These are phyloP conservation scores for Aspergillus amoenus DNA, from an alignment of 2,329 filamentous ascomycete species.

Conservation along the genomic window DNA sequence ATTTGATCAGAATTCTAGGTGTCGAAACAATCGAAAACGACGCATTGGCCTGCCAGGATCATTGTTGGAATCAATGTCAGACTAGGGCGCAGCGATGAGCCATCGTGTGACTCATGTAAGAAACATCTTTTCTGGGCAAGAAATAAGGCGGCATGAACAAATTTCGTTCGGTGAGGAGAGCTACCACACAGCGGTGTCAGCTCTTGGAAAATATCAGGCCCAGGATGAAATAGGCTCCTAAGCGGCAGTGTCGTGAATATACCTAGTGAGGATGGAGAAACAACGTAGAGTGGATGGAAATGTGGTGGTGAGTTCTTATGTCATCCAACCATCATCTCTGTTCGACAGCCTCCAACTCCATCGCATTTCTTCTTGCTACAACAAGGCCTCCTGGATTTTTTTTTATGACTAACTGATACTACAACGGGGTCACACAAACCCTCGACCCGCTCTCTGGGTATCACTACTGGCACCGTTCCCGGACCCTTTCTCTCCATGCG, in stretches of 20 bases:
- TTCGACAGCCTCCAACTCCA: background rate
- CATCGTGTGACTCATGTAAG: constrained; percentile 10
- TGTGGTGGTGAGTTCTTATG: constrained; percentile 7
- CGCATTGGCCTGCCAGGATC: background rate
- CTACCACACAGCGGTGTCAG: background rate
- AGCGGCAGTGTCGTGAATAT: background rate
- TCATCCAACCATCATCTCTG: constrained; percentile 10
- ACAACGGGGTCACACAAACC: background rate
- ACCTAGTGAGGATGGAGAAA: background rate
- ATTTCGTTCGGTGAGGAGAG: background rate
- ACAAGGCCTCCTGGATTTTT: background rate
- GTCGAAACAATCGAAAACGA: background rate
- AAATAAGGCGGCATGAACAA: background rate
- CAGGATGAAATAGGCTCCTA: no score
- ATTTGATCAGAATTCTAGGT: background rate
- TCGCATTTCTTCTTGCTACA: background rate
- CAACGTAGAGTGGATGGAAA: background rate
- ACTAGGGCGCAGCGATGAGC: constrained; percentile 9
- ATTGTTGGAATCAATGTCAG: background rate
- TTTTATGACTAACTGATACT: background rate
- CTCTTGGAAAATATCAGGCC: no score
- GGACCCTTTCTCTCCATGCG: background rate
- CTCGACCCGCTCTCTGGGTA: background rate
- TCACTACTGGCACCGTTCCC: background rate
- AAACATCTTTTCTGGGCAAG: background rate